A percentile compares a stretch with the other conserved stretches of the same genome.
phyloP scores from a whole-genome alignment of 305 asterid species.

The Plantago lanceolata region DNA sequence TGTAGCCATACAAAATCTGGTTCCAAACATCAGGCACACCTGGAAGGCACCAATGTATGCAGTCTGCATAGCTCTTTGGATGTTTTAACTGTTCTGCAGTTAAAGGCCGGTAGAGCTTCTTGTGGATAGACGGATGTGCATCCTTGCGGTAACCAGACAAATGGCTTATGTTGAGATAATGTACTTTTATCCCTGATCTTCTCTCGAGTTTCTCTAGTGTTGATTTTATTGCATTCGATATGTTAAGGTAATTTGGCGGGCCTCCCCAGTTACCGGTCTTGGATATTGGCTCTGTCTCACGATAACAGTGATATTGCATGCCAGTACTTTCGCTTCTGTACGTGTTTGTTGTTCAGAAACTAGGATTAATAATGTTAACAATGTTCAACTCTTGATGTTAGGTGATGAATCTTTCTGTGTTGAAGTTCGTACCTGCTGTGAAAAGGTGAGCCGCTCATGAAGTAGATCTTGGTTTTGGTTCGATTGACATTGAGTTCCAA shows the following conservation, averaged over 20 bases:
- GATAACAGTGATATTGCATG: conserved; percentile 37
- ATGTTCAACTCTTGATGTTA: not conserved
- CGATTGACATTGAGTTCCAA: conserved; percentile 42
- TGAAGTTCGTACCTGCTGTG: conserved; percentile 28
- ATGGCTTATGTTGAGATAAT: conserved; percentile 39
- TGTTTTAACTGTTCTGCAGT: not conserved
- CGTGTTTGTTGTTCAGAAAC: conserved; percentile 7
- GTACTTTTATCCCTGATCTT: conserved; percentile 28
- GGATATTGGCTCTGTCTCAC: conserved; percentile 33
- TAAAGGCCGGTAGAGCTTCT: not conserved
- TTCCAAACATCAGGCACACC: conserved; percentile 63
- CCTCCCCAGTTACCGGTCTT: conserved; percentile 29
- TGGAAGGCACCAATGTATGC: conserved; percentile 53
- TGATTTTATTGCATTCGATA: conserved; percentile 28
- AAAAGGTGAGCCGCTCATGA: conserved; percentile 51
- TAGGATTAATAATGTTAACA: not conserved
- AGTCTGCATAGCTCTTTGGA: conserved; percentile 32
- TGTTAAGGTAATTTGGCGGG: conserved; percentile 31
- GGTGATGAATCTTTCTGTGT: not conserved
- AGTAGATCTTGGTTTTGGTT: conserved; percentile 44
- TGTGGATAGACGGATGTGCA: conserved; percentile 40
- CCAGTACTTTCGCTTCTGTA: conserved; percentile 41
- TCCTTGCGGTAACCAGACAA: conserved; percentile 46
- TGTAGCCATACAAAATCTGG: conserved; percentile 32
- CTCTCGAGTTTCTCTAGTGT: conserved; percentile 26